A percentile compares a stretch with the other conserved stretches of the same genome.
Conservation (phyloP, 345 rosid species). For the Populus tremula region DNA sequence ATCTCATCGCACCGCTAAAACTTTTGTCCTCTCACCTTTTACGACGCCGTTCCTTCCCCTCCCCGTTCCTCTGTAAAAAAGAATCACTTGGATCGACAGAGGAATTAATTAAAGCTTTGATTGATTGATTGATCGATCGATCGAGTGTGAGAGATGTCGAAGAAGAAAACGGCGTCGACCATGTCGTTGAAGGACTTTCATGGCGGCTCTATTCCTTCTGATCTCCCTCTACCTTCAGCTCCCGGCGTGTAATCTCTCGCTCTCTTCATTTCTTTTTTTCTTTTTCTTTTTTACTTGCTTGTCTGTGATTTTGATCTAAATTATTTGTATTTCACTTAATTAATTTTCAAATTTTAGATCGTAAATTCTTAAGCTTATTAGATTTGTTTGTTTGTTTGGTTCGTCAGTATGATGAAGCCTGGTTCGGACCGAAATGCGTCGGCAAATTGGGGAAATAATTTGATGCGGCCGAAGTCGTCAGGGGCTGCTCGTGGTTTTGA, state of each 20-base stretch:
- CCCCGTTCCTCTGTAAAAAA: too few species aligned
- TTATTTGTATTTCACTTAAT: background rate
- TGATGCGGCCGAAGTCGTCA: slow-evolving; percentile 21
- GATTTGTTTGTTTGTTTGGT: background rate
- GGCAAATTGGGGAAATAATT: slow-evolving; percentile 16
- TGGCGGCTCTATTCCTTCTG: slow-evolving; percentile 32
- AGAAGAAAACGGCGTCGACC: slow-evolving; percentile 28
- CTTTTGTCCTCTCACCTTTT: background rate
- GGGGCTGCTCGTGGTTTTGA: slow-evolving; percentile 15
- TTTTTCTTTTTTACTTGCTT: background rate
- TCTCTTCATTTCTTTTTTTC: background rate
- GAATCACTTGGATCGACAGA: background rate
- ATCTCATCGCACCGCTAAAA: background rate
- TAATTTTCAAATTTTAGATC: background rate
- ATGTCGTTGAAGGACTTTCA: slow-evolving; percentile 36
- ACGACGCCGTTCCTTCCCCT: background rate
- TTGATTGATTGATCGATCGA: background rate
- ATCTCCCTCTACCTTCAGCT: slow-evolving; percentile 32
- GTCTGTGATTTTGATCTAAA: background rate
- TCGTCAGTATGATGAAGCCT: slow-evolving; percentile 16
- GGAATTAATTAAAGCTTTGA: background rate
- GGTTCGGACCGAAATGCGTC: slow-evolving; percentile 15
- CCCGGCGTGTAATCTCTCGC: slow-evolving; percentile 20
- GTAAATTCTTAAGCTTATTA: background rate
- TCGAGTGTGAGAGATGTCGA: slow-evolving; percentile 12